phyloP scores from a whole-genome alignment of 176 grass and related monocot species.

The Microstegium vimineum region DNA sequence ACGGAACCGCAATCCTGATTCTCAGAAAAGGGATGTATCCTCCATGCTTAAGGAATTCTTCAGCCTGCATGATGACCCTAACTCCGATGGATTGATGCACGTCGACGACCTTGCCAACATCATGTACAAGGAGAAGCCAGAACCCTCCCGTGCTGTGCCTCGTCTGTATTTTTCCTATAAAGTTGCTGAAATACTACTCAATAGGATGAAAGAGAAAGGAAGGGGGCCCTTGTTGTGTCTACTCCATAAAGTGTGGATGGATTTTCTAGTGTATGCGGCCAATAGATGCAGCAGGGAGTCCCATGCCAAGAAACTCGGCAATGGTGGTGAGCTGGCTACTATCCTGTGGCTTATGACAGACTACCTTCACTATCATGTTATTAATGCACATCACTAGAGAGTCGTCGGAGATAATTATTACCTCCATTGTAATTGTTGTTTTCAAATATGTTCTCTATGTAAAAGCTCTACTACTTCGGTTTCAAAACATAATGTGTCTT shows the following conservation, averaged over 20 bases:
- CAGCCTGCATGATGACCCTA: background rate
- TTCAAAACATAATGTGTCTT: no score
- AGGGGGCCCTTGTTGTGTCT: accelerated
- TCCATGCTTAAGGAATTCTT: background rate
- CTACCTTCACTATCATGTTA: background rate
- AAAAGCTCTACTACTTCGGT: no score
- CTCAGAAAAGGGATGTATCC: background rate
- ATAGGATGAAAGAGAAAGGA: accelerated
- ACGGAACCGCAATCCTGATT: background rate
- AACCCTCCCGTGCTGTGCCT: accelerated
- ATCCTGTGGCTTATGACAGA: background rate
- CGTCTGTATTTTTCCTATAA: accelerated
- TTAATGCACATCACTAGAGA: no score
- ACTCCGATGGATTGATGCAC: no score
- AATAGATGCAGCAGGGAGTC: slow-evolving; percentile 10
- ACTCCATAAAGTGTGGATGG: background rate
- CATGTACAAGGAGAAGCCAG: background rate
- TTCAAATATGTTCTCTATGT: no score
- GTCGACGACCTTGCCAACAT: background rate
- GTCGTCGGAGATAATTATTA: no score
- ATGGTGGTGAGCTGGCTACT: background rate
- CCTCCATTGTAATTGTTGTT: no score
- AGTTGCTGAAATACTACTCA: accelerated
- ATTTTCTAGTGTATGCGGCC: background rate
- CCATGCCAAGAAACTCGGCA: slow-evolving; percentile 13